Conservation (phyloP, 78 protist genomes). For the Speleostelium caveatum region DNA sequence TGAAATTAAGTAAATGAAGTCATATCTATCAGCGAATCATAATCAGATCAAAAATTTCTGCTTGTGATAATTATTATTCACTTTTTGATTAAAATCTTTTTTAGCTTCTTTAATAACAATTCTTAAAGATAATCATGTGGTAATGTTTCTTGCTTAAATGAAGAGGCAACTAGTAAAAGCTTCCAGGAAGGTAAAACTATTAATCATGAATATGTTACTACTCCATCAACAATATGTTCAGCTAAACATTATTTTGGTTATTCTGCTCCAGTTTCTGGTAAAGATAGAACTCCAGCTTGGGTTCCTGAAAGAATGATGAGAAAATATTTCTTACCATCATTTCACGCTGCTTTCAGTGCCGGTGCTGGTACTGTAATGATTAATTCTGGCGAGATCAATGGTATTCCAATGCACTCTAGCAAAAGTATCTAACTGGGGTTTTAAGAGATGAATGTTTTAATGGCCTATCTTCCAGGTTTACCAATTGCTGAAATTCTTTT, state of each 20-base stretch:
- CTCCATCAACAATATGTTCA: slow-evolving; percentile 45
- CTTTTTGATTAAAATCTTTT: too few relatives aligned
- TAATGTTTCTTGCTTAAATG: too few relatives aligned
- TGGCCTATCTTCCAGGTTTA: slow-evolving; percentile 83
- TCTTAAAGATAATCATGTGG: too few relatives aligned
- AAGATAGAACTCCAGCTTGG: slow-evolving; percentile 82
- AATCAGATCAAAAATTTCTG: too few relatives aligned
- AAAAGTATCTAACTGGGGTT: slow-evolving; percentile 34
- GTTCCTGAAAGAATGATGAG: slow-evolving; percentile 68
- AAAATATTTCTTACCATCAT: slow-evolving; percentile 75
- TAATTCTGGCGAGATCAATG: slow-evolving; percentile 76
- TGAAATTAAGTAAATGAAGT: too few relatives aligned
- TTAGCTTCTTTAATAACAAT: too few relatives aligned
- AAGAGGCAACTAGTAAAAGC: slow-evolving; percentile 61
- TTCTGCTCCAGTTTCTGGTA: slow-evolving; percentile 72
- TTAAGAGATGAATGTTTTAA: slow-evolving; percentile 71
- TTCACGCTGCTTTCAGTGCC: slow-evolving; percentile 60
- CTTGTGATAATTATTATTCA: too few relatives aligned
- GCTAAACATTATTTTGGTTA: slow-evolving; percentile 83
- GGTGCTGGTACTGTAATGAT: slow-evolving; percentile 74
- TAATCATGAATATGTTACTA: slow-evolving; percentile 9
- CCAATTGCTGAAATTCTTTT: slow-evolving; percentile 81
- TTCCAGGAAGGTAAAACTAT: slow-evolving; percentile 50
- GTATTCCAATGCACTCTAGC: slow-evolving; percentile 75
- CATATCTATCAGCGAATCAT: too few relatives aligned